Percentiles rank a stretch among this genome's conserved stretches.
phyloP scores from a whole-genome alignment of 345 rosid species.

The Pistacia atlantica region DNA sequence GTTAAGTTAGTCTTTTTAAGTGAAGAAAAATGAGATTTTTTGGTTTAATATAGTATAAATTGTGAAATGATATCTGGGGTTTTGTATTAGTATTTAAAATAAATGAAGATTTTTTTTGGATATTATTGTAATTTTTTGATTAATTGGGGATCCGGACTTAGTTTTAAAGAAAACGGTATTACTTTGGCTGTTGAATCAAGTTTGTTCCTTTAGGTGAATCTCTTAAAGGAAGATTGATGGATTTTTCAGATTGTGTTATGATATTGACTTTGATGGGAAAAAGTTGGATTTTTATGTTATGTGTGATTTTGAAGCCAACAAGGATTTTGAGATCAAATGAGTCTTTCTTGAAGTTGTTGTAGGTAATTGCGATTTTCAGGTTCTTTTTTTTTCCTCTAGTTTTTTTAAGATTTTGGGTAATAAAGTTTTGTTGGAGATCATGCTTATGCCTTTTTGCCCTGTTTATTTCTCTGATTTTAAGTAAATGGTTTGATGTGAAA shows the following conservation, averaged over 20 bases:
- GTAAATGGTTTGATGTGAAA: neutral
- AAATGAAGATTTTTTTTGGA: neutral
- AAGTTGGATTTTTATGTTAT: neutral
- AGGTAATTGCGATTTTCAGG: neutral
- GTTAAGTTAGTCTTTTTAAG: constrained; percentile 11
- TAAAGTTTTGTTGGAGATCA: too few species aligned
- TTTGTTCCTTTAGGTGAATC: neutral
- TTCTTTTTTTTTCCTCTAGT: too few species aligned
- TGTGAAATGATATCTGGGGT: constrained; percentile 20
- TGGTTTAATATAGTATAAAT: constrained; percentile 1
- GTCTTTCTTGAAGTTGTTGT: neutral
- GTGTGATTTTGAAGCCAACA: neutral
- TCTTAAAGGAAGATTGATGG: neutral
- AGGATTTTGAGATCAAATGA: neutral
- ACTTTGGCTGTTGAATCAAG: neutral
- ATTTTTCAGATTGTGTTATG: neutral
- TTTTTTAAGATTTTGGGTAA: too few species aligned
- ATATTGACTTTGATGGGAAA: constrained; percentile 13
- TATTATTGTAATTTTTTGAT: neutral
- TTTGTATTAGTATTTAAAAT: constrained; percentile 20
- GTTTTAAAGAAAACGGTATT: neutral
- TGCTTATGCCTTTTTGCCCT: neutral
- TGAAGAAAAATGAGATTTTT: constrained; percentile 15
- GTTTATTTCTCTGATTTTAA: neutral
- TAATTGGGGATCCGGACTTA: neutral